Percentiles rank a stretch among this genome's conserved stretches.
phyloP scores from a whole-genome alignment of 371 early-diverging fungal genomes.

The Mucor piriformis region DNA sequence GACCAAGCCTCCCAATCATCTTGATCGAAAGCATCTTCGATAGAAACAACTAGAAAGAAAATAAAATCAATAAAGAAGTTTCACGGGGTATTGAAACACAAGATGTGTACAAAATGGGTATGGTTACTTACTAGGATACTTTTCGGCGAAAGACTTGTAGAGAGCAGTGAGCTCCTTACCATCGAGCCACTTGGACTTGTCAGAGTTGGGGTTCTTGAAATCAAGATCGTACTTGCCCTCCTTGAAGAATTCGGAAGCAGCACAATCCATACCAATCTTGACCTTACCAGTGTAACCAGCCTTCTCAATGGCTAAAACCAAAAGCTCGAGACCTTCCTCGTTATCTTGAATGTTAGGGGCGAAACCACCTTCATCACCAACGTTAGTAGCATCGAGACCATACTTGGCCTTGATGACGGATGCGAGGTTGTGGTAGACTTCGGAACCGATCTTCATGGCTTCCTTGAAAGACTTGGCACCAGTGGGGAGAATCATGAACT shows the following conservation, averaged over 20 bases:
- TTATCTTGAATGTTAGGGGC: constrained; percentile 98
- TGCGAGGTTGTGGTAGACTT: constrained; percentile 96
- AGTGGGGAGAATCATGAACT: constrained; percentile 99
- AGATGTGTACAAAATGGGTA: background rate
- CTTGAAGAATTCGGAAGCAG: constrained; percentile 97
- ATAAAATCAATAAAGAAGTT: background rate
- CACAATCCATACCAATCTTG: constrained; percentile 98
- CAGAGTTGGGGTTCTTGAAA: constrained; percentile 93
- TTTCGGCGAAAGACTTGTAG: constrained; percentile 82
- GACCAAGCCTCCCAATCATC: constrained; percentile 97
- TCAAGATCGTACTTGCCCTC: constrained; percentile 96
- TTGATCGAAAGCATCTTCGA: constrained; percentile 99
- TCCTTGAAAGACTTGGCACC: constrained; percentile 92
- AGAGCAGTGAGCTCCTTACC: constrained; percentile 84
- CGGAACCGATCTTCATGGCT: constrained; percentile 97
- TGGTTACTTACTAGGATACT: constrained; percentile 78
- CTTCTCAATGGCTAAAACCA: constrained; percentile 86
- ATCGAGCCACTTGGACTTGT: constrained; percentile 71
- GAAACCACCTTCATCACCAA: constrained; percentile 99
- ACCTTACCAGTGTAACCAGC: constrained; percentile 95
- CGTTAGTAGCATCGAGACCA: constrained; percentile 97
- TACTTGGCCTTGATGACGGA: constrained; percentile 96
- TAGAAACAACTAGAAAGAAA: constrained; percentile 71
- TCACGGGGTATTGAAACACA: background rate
- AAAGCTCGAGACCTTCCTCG: constrained; percentile 94